These are phyloP conservation scores for Nothophaeocryptopus gaeumannii DNA, from an alignment of 2,329 filamentous ascomycete species.

Conservation along the genomic window DNA sequence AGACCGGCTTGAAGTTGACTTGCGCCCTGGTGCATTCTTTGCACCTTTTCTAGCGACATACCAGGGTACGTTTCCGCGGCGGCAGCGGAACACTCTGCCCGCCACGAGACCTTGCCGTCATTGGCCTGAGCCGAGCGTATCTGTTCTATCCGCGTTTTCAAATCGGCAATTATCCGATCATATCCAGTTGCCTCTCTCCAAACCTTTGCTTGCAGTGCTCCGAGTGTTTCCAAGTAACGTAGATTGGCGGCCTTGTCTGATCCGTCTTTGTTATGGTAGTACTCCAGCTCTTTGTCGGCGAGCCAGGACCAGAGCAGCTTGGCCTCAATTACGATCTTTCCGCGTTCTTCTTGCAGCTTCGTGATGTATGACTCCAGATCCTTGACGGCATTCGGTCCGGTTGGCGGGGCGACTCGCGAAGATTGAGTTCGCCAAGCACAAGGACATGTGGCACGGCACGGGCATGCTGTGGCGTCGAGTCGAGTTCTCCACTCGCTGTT, in stretches of 20 bases:
- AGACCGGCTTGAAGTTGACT: neutral
- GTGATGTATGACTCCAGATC: conserved; percentile 13
- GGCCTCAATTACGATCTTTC: conserved; percentile 6
- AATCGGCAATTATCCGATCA: conserved; percentile 16
- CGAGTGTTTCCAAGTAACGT: conserved; percentile 4
- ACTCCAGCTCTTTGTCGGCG: conserved; percentile 13
- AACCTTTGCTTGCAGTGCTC: neutral
- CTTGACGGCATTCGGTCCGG: conserved; percentile 1
- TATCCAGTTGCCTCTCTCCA: conserved; percentile 7
- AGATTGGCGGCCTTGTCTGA: neutral
- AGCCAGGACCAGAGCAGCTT: conserved; percentile 14
- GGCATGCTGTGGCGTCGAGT: too few species aligned
- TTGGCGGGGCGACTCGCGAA: too few species aligned
- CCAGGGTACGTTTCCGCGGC: neutral
- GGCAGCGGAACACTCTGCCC: conserved; percentile 2
- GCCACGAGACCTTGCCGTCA: conserved; percentile 9
- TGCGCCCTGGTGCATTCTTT: neutral
- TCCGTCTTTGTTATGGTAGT: conserved; percentile 5
- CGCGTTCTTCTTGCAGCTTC: conserved; percentile 2
- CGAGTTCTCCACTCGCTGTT: too few species aligned
- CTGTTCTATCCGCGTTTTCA: conserved; percentile 11
- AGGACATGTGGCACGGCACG: too few species aligned
- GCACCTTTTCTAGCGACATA: neutral
- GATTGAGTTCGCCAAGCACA: too few species aligned
- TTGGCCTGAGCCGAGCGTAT: neutral